These are phyloP conservation scores for Basidioascus undulatus DNA, from an alignment of 768 basidiomycete species.

Conservation along the genomic window DNA sequence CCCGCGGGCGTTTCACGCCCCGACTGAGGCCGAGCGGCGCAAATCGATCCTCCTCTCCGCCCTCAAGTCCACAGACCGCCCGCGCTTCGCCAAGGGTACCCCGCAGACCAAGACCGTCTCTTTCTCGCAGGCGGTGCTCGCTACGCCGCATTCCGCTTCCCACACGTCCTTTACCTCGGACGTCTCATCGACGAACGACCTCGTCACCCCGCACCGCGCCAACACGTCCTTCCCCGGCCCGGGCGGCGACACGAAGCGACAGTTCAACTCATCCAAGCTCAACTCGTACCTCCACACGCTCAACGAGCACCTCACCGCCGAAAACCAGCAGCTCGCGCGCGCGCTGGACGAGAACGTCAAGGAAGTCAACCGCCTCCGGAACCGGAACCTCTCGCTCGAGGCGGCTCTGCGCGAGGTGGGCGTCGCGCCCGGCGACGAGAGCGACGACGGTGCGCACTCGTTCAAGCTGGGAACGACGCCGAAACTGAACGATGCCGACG, in stretches of 20 bases:
- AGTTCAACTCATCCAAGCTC: slow-evolving; percentile 59
- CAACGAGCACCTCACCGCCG: slow-evolving; percentile 58
- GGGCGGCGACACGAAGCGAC: slow-evolving; percentile 23
- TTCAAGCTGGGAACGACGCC: too few relatives aligned
- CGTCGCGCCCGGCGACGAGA: slow-evolving; percentile 1
- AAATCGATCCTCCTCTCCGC: slow-evolving; percentile 62
- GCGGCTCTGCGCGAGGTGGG: neutral
- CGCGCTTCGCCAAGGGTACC: slow-evolving; percentile 39
- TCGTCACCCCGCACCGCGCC: slow-evolving; percentile 45
- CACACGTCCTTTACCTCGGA: slow-evolving; percentile 53
- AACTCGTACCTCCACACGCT: slow-evolving; percentile 68
- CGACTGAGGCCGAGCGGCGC: slow-evolving; percentile 23
- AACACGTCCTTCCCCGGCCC: slow-evolving; percentile 69
- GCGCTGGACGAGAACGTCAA: slow-evolving; percentile 5
- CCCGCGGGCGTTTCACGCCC: neutral
- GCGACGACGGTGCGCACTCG: neutral
- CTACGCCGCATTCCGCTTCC: slow-evolving; percentile 16
- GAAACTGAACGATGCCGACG: too few relatives aligned
- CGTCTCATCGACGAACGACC: slow-evolving; percentile 54
- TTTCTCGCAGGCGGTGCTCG: too few relatives aligned
- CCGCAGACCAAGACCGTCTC: slow-evolving; percentile 22
- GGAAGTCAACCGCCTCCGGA: neutral
- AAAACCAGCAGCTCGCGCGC: slow-evolving; percentile 40
- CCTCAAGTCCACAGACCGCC: slow-evolving; percentile 57
- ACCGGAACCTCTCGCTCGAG: slow-evolving; percentile 1